A percentile compares a stretch with the other conserved stretches of the same genome.
Conservation (phyloP, 2,329 filamentous ascomycete genomes). For the Plenodomus biglobosus region DNA sequence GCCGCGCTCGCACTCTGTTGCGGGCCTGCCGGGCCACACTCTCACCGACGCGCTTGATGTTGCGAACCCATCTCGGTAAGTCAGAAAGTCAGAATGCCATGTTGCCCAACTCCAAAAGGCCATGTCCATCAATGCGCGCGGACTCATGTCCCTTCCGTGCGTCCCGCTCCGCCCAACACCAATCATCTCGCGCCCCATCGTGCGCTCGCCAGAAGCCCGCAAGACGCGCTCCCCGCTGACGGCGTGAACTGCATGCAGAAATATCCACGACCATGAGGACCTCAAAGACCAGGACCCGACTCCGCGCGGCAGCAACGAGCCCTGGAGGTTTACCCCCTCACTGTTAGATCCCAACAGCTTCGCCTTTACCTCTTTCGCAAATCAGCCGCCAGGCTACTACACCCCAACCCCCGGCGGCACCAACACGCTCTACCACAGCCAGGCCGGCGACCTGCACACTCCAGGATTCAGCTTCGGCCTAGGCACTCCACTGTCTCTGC, state of each 20-base stretch:
- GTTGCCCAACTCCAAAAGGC: background rate
- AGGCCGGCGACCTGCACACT: conserved; percentile 85
- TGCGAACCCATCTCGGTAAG: conserved; percentile 48
- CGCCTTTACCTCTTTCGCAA: conserved; percentile 75
- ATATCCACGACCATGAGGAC: conserved; percentile 51
- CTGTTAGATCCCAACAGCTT: conserved; percentile 84
- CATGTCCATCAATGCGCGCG: background rate
- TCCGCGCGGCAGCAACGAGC: conserved; percentile 75
- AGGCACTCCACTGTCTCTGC: conserved; percentile 79
- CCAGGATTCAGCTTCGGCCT: conserved; percentile 73
- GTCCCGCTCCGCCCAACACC: background rate
- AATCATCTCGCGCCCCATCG: too few relatives aligned
- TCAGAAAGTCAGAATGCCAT: background rate
- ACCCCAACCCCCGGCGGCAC: conserved; percentile 82
- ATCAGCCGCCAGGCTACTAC: conserved; percentile 81
- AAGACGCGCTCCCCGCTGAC: background rate
- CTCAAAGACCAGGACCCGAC: conserved; percentile 81
- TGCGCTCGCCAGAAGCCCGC: too few relatives aligned
- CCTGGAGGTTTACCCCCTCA: conserved; percentile 86
- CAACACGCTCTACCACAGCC: conserved; percentile 77
- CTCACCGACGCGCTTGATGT: conserved; percentile 52
- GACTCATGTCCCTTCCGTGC: background rate
- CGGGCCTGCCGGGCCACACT: conserved; percentile 48
- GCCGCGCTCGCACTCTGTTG: conserved; percentile 48
- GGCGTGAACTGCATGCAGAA: conserved; percentile 37